A percentile compares a stretch with the other conserved stretches of the same genome.
These are phyloP conservation scores for Novymonas esmeraldas DNA, from an alignment of 208 protist genomes.

Conservation along the genomic window DNA sequence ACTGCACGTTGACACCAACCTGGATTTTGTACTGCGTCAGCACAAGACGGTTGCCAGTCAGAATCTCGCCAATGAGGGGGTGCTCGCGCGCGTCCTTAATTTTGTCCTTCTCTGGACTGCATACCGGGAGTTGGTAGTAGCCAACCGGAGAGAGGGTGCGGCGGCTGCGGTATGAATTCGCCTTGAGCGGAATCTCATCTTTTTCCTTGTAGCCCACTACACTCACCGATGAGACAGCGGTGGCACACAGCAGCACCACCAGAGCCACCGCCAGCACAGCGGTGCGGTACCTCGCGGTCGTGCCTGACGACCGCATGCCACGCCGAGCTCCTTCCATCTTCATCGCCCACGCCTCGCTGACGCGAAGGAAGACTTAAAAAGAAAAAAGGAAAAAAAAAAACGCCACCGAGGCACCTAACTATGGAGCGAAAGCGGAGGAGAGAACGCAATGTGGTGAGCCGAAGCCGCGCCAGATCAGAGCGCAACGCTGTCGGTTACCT, in stretches of 20 bases:
- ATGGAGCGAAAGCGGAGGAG: too few relatives aligned
- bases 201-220: conserved; percentile 16
- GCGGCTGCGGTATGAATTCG: conserved; percentile 92
- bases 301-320: too few relatives aligned
- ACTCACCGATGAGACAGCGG: neutral
- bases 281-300: neutral
- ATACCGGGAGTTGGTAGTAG: conserved; percentile 94
- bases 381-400: neutral
- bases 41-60: conserved; percentile 94
- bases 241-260: conserved; percentile 15
- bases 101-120: conserved; percentile 43
- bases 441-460: too few relatives aligned
- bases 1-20: conserved; percentile 39
- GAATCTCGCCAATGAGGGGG: conserved; percentile 95
- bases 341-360: too few relatives aligned
- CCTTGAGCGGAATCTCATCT: conserved; percentile 38
- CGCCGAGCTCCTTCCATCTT: too few relatives aligned
- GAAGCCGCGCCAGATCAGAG: too few relatives aligned
- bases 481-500: too few relatives aligned
- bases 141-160: conserved; percentile 92
- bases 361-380: neutral
- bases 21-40: conserved; percentile 87
- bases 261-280: neutral
- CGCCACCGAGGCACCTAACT: neutral
- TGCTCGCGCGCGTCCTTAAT: conserved; percentile 32